Evolutionary conservation across 2,329 filamentous ascomycete genomes (phyloP).

Genomic region (Microcyclosporella mali): DNA sequence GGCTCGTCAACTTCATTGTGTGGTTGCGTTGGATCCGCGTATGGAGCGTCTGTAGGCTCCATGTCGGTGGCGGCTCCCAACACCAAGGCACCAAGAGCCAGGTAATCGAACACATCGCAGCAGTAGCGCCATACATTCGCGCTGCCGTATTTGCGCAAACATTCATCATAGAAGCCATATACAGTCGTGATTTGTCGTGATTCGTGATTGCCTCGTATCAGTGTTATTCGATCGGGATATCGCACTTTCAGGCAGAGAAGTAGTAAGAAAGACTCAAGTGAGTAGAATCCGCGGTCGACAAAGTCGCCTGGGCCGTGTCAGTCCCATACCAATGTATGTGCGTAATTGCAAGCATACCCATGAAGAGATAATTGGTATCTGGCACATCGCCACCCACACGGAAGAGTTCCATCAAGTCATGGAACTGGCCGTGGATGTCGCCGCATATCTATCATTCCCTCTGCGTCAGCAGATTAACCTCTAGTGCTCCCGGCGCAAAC

Average conservation of each 20-base stretch:
- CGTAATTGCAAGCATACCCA: slow-evolving; percentile 55
- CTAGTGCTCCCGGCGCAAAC: slow-evolving; percentile 2
- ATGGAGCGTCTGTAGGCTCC: slow-evolving; percentile 53
- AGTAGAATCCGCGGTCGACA: slow-evolving; percentile 97
- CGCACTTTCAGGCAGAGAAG: slow-evolving; percentile 94
- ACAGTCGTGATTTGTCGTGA: slow-evolving; percentile 94
- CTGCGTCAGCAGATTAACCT: slow-evolving; percentile 8
- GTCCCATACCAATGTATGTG: neutral
- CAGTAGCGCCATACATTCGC: slow-evolving; percentile 95
- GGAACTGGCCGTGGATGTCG: slow-evolving; percentile 97
- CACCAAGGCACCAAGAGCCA: slow-evolving; percentile 82
- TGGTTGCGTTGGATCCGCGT: slow-evolving; percentile 44
- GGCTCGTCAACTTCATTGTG: slow-evolving; percentile 56
- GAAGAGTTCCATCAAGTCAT: slow-evolving; percentile 98
- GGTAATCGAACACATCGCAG: slow-evolving; percentile 96
- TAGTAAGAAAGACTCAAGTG: slow-evolving; percentile 90
- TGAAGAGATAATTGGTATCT: slow-evolving; percentile 96
- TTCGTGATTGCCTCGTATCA: slow-evolving; percentile 82
- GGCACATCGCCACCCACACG: slow-evolving; percentile 95
- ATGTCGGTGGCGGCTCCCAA: slow-evolving; percentile 70
- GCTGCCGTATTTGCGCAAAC: slow-evolving; percentile 88
- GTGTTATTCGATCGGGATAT: slow-evolving; percentile 93
- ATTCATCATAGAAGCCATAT: slow-evolving; percentile 98
- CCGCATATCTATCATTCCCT: slow-evolving; percentile 66
- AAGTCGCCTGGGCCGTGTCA: slow-evolving; percentile 65